phyloP scores from a whole-genome alignment of 2,329 filamentous ascomycete species.

The Diaporthe citri region DNA sequence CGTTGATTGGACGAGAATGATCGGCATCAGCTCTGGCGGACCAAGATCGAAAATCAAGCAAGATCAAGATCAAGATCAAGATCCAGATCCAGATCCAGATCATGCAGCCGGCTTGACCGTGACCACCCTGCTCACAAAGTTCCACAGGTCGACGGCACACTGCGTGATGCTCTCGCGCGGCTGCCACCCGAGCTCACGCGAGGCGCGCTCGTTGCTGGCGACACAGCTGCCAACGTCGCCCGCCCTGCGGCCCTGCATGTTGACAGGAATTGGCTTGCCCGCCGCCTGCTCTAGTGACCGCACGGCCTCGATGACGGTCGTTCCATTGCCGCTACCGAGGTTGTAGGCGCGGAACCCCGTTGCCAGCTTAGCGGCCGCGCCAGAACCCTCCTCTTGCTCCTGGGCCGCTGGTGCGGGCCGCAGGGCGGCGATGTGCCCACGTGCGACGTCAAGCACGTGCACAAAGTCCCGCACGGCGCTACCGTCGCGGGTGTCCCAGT shows the following conservation, averaged over 20 bases:
- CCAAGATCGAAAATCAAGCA: slow-evolving; percentile 7
- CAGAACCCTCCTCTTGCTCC: slow-evolving; percentile 10
- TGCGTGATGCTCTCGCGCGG: slow-evolving; percentile 49
- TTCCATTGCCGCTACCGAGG: slow-evolving; percentile 59
- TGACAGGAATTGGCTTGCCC: slow-evolving; percentile 52
- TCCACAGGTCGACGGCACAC: slow-evolving; percentile 52
- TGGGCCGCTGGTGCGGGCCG: slow-evolving; percentile 44
- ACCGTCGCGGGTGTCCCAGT: slow-evolving; percentile 75
- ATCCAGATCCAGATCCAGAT: slow-evolving; percentile 3
- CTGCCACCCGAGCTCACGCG: slow-evolving; percentile 58
- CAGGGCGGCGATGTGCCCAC: slow-evolving; percentile 73
- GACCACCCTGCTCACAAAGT: slow-evolving; percentile 45
- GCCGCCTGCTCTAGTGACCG: slow-evolving; percentile 54
- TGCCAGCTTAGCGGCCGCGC: slow-evolving; percentile 42
- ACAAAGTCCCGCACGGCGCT: slow-evolving; percentile 78
- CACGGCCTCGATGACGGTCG: slow-evolving; percentile 59
- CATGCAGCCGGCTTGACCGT: slow-evolving; percentile 3
- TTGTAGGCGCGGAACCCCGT: slow-evolving; percentile 59
- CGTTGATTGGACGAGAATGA: background rate
- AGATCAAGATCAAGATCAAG: background rate
- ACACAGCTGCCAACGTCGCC: slow-evolving; percentile 60
- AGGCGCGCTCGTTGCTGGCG: slow-evolving; percentile 55
- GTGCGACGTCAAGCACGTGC: slow-evolving; percentile 74
- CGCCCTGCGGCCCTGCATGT: slow-evolving; percentile 52
- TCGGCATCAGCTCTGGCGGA: background rate